Base-by-base conservation (phyloP, 2,329 filamentous ascomycete species). In the Alternaria atra region DNA sequence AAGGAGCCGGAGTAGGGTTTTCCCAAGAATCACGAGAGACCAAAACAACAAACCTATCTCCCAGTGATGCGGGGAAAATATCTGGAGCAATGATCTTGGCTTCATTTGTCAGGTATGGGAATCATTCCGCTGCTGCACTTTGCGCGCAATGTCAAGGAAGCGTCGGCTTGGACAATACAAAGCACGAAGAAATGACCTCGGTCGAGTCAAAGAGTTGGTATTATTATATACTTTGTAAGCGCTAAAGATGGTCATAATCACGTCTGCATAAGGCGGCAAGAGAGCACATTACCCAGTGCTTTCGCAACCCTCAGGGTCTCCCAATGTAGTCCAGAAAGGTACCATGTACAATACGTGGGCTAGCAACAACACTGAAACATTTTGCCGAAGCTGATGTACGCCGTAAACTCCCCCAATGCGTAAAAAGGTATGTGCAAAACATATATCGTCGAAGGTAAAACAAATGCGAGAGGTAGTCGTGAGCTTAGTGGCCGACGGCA, bases 401-500 rank as follows among this genome's bases (percentile, higher is more conserved):
- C 60, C 63, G 12, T n/a, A n/a, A 56, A 64, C 63, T 62, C 65
- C 63, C 29, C 39, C 52, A 34, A 61, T 64, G 65, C 65, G 23
- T 52, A n/a, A 29, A 52, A 39, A 25, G 23, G 40, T 59, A 23
- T 56, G 48, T 59, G 51, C 50, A 60, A 47, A 56, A 66, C 39
- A 27, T 17, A 32, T 27, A 46, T 58, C 58, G 15, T 57, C 12
- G 23, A 20, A 12, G 40, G 43, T 42, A 42, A 58, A 46, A 52
- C n/a, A 34, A 55, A n/a, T 5, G 57, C 47, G 17, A 13, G 46
- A 55, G 6, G 6, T 20, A 12, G 10, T n/a, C 6, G 27, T 17
- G 23, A 43, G 44, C 25, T 68, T 55, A 78, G n/a, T 77, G 71
- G 9, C 74, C 75, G 4, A 73, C 65, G 13, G 69, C 71, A 15